Evolutionary conservation across 2,329 filamentous ascomycete genomes (phyloP), one percentile per base, ranked within the genome.

Genomic region (Achaetomium macrosporum): DNA sequence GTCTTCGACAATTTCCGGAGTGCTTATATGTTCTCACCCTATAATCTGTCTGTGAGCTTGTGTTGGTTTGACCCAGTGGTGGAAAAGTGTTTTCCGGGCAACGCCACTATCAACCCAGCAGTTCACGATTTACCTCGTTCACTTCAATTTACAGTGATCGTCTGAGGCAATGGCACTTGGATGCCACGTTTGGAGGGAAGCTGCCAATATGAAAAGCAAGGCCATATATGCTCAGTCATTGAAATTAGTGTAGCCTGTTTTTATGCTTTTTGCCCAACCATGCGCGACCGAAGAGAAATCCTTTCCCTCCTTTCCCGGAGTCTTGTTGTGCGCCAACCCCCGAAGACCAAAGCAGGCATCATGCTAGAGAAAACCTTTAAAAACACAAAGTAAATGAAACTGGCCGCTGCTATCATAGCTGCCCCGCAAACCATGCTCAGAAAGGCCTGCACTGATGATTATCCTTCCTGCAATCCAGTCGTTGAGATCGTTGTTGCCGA

Each of bases 321-420:
- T 41, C 36, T 42, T 39, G 37, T 31, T 44, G 20, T 51, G 41
- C 53, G 53, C 48, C 47, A 51, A 44, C 42, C 42, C 5, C 15
- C 20, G 25, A 47, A 44, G 25, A 33, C 46, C 36, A 25, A 37
- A 46, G n/a, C 45, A 46, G 25, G 31, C 35, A 46, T 19, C 29
- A 42, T 13, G 25, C 17, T 19, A 15, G 44, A 44, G 15, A 31
- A n/a, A 25, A 19, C 33, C 5, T 3, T 4, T 12, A 5, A 47
- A 10, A 16, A 42, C 17, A 12, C 36, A n/a, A 40, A 46, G 11
- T n/a, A 19, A 35, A 46, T 45, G 29, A 35, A 19, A 41, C 33
- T 20, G 5, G 29, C 12, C 17, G 19, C 16, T 25, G n/a, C n/a
- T n/a, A n/a, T 16, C 49, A 20, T n/a, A 37, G 15, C 35, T 3